These are phyloP conservation scores for Hyaloraphidium curvatum DNA, from an alignment of 192 early-diverging fungal genomes.

Conservation along the genomic window DNA sequence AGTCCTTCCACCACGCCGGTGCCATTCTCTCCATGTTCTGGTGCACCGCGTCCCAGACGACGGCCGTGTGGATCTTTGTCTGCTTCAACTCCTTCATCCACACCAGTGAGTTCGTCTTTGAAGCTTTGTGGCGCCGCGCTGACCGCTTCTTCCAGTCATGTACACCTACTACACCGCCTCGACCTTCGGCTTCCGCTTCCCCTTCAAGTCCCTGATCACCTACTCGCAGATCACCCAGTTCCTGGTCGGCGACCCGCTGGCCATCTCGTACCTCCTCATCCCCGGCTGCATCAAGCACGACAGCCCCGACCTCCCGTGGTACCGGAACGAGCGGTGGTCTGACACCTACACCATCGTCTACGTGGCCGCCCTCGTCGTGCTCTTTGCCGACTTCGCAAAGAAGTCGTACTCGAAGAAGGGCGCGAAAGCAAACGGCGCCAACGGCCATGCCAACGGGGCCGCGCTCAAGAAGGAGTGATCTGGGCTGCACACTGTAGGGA, in stretches of 20 bases:
- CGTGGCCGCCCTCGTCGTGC: conserved; percentile 48
- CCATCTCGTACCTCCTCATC: conserved; percentile 43
- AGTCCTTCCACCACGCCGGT: conserved; percentile 74
- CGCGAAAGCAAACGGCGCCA: too few relatives aligned
- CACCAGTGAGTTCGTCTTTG: too few relatives aligned
- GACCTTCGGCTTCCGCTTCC: conserved; percentile 49
- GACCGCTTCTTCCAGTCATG: too few relatives aligned
- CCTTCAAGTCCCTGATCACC: conserved; percentile 56
- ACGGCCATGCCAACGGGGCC: background rate
- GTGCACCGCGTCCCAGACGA: conserved; percentile 42
- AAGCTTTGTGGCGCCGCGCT: too few relatives aligned
- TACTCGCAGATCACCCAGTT: conserved; percentile 71
- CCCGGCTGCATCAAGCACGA: conserved; percentile 17
- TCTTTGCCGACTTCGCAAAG: conserved; percentile 63
- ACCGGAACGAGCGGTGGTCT: conserved; percentile 29
- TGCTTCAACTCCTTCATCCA: conserved; percentile 73
- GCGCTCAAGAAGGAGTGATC: background rate
- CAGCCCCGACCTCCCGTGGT: conserved; percentile 23
- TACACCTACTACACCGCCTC: conserved; percentile 67
- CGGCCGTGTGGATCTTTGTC: conserved; percentile 67
- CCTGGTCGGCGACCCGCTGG: conserved; percentile 44
- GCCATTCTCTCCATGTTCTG: conserved; percentile 67
- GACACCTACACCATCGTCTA: conserved; percentile 44
- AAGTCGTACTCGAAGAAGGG: too few relatives aligned
- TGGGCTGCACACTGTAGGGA: too few relatives aligned